Evolutionary conservation across 495 filamentous ascomycete genomes (phyloP).

Genomic region (Podospora pseudoanserina): DNA sequence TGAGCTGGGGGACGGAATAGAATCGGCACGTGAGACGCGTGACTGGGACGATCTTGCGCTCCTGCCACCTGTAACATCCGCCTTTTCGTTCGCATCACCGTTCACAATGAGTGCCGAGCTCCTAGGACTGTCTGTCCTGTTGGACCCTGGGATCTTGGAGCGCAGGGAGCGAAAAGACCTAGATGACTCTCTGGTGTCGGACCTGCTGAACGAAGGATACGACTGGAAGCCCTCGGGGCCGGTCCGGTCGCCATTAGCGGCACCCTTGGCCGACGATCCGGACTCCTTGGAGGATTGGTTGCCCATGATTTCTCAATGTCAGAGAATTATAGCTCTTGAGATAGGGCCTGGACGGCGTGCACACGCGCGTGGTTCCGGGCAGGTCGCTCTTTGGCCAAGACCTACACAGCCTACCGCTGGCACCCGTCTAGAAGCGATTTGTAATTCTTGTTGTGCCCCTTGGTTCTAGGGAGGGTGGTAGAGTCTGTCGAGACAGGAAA

Average conservation of each 20-base stretch:
- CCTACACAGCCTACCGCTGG: conserved; percentile 45
- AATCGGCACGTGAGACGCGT: conserved; percentile 36
- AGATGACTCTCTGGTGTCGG: conserved; percentile 91
- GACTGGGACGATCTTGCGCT: conserved; percentile 51
- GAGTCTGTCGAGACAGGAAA: conserved; percentile 45
- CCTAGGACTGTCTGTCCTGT: conserved; percentile 72
- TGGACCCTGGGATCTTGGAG: conserved; percentile 57
- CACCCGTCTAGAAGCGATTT: conserved; percentile 37
- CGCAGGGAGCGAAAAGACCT: conserved; percentile 79
- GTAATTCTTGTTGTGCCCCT: conserved; percentile 19
- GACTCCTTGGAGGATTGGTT: conserved; percentile 84
- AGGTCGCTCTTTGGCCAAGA: conserved; percentile 29
- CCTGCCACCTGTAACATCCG: conserved; percentile 66
- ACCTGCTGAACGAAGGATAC: conserved; percentile 87
- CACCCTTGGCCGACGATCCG: conserved; percentile 41
- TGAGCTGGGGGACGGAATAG: conserved; percentile 42
- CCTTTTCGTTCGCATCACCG: conserved; percentile 61
- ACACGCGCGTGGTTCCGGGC: conserved; percentile 37
- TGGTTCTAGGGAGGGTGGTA: conserved; percentile 46
- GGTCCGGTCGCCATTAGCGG: conserved; percentile 33
- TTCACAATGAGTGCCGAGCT: conserved; percentile 63
- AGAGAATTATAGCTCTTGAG: conserved; percentile 30
- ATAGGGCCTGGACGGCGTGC: conserved; percentile 40
- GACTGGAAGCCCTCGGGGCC: conserved; percentile 56
- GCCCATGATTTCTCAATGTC: conserved; percentile 63